Evolutionary conservation across 2,329 filamentous ascomycete genomes (phyloP).

Genomic region (Plectosphaerella sp.): DNA sequence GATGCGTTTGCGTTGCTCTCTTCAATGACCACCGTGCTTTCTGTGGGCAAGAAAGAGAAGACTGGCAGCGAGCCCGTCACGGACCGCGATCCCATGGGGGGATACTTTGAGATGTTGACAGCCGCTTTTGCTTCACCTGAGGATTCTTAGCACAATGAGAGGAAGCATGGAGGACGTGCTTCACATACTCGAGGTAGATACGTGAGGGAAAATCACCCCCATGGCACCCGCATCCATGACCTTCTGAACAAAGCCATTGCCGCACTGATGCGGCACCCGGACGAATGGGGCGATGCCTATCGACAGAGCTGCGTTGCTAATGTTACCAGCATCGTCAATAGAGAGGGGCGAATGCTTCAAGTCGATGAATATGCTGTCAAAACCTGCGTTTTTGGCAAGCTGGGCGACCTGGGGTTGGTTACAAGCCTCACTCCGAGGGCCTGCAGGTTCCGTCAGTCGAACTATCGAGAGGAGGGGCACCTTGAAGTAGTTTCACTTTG

Average conservation of each 20-base stretch:
- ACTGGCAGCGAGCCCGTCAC: conserved; percentile 17
- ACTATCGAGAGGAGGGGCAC: not conserved
- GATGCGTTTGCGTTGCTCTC: conserved; percentile 17
- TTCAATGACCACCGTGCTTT: conserved; percentile 13
- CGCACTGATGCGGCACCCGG: conserved; percentile 26
- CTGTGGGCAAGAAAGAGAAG: conserved; percentile 17
- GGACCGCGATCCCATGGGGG: conserved; percentile 15
- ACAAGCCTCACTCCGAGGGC: conserved; percentile 21
- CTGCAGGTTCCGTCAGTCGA: conserved; percentile 4
- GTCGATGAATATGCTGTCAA: conserved; percentile 30
- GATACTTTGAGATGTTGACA: conserved; percentile 20
- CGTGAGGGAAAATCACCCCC: conserved; percentile 25
- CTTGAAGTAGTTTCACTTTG: not conserved
- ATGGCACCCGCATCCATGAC: conserved; percentile 26
- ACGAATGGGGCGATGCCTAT: conserved; percentile 25
- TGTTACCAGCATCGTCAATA: conserved; percentile 19
- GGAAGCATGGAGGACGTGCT: not conserved
- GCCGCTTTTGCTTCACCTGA: conserved; percentile 18
- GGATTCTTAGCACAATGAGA: not conserved
- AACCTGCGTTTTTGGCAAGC: conserved; percentile 25
- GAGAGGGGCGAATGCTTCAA: conserved; percentile 27
- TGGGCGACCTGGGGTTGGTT: conserved; percentile 20
- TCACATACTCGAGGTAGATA: conserved; percentile 11
- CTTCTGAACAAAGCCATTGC: conserved; percentile 24
- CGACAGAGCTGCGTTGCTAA: conserved; percentile 18